Base-by-base conservation (phyloP, 2,329 filamentous ascomycete species). In the Exophiala lecanii-corni region DNA sequence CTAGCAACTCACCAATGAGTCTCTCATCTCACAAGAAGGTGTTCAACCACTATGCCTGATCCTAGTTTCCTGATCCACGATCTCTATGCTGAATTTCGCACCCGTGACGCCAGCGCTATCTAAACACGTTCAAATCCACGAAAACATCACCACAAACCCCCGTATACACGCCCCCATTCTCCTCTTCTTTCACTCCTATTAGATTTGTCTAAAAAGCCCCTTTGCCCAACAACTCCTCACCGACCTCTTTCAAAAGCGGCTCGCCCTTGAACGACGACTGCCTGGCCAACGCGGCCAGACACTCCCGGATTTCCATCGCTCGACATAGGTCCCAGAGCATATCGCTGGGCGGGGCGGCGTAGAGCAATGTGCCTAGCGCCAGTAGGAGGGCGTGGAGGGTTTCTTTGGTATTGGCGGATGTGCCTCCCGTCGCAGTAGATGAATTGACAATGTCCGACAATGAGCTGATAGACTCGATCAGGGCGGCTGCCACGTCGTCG, bases 321-420 rank as follows among this genome's bases (percentile, higher is more conserved):
- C 78, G 76, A 52, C 89, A 74, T n/a, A 95, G 65, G 60, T 94
- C 88, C 9, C 81, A 71, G n/a, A 96, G 62, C 53, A 89, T 85
- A 1, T 89, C 85, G 19, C 46, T 49, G 25, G 79, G 58, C 4
- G 81, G 77, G 2, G 79, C 76, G 48, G 78, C 79, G 59, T 89
- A 95, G 1, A 83, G 73, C 18, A 96, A 61, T 53, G 88, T 78
- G 0, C 89, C 91, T 13, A 94, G 62, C 2, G 84, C 84, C 12
- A 89, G 71, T 23, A 95, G 57, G 62, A 89, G 79, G 0, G 87
- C 87, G 57, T 84, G 85, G 10, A 89, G 64, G 0, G 85, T 84
- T 56, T 95, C 89, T 9, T 62, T 62, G 21, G 31, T 10, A 23
- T 39, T 47, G 5, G 25, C 41, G 15, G 13, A 17, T 6, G 39